Evolutionary conservation across 768 basidiomycete species (phyloP), one percentile per base, ranked within the genome.

Genomic region (Glaciozyma antarctica): DNA sequence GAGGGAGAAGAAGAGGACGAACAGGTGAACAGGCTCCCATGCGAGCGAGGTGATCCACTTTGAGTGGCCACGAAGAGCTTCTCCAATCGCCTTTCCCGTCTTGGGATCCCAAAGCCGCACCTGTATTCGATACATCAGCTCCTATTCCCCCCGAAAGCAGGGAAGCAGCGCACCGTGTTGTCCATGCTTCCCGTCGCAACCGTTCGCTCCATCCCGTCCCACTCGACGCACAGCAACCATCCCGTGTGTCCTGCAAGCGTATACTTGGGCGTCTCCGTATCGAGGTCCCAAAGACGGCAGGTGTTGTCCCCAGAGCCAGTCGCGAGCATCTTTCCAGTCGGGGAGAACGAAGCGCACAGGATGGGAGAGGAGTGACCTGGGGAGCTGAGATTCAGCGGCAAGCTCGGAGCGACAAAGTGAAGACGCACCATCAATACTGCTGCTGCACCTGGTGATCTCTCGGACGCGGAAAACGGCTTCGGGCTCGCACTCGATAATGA

Each of bases 21-120:
- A 91, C 86, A 95, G 79, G 76, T 97, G 94, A 55, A 92, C 85
- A 8, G 95, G 94, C 75, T 98, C 95, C 90, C 93, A 98, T 45
- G 91, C 83, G 28, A 99, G 81, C 21, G 88, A 88, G 5, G 88
- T 98, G 64, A 98, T 86, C 91, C 93, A 97, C 79, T 98, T 97
- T 34, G 88, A 81, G 74, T 99, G 95, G 0, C 95, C 94, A 73
- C 85, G 88, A 70, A 98, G 78, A 0, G 88, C 88, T 61, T 92
- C 88, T 12, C 94, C 92, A 24, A 89, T 81, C 0, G 89, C 80
- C 73, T 90, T 90, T 32, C 95, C 93, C 0, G 87, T 86, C 75
- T 87, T 88, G 19, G 91, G 92, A 72, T 95, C 88, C 95, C 94
- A 99, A 64, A 98, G 77, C 58, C 91, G 81, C 30, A 88, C 85